These are phyloP conservation scores for Chimonanthus praecox DNA, from an alignment of 164 flowering plant genomes.

Conservation along the genomic window DNA sequence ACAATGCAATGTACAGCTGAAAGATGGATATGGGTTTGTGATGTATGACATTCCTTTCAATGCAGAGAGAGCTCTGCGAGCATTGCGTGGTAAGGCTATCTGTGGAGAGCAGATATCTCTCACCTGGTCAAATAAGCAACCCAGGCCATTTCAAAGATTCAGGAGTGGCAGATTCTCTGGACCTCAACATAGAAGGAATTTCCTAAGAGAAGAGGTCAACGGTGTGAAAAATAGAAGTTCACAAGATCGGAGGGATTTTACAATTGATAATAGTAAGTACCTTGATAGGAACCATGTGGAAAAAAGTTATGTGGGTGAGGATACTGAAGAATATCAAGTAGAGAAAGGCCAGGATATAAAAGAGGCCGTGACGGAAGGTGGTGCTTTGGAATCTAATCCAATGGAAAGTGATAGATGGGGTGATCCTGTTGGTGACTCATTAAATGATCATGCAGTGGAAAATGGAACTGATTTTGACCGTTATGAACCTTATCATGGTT, in stretches of 20 bases:
- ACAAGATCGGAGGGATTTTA: conserved; percentile 16
- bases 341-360: conserved; percentile 13
- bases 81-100: conserved; percentile 34
- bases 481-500: conserved; percentile 37
- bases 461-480: conserved; percentile 35
- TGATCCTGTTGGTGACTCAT: conserved; percentile 15
- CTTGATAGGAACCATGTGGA: conserved; percentile 9
- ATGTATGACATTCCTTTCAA: conserved; percentile 34
- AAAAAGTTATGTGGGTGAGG: conserved; percentile 10
- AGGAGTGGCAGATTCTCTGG: conserved; percentile 19
- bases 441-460: conserved; percentile 19
- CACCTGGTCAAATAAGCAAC: conserved; percentile 55
- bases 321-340: conserved; percentile 13
- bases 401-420: conserved; percentile 47
- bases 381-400: conserved; percentile 12
- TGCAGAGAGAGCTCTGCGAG: conserved; percentile 45
- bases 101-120: conserved; percentile 40
- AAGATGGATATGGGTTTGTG: conserved; percentile 53
- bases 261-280: conserved; percentile 7
- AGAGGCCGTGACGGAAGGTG: conserved; percentile 21
- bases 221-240: conserved; percentile 15
- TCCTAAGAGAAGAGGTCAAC: conserved; percentile 13
- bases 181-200: conserved; percentile 15
- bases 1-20: conserved; percentile 28
- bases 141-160: conserved; percentile 19